phyloP scores from a whole-genome alignment of 2,329 filamentous ascomycete species.

The Atkinsonella hypoxylon region DNA sequence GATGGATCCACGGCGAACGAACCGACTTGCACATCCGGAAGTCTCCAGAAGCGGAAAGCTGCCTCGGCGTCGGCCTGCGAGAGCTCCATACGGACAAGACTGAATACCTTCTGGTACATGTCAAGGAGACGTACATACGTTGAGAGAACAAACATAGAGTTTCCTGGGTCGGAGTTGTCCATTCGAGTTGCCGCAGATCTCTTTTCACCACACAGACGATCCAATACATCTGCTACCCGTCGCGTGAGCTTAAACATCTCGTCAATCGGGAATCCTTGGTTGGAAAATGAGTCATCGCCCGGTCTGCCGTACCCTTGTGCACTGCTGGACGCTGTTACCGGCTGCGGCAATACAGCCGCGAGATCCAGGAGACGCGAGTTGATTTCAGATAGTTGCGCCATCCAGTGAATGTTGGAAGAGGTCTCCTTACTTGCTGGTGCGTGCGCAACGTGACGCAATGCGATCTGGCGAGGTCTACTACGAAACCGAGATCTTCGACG shows the following conservation, averaged over 20 bases:
- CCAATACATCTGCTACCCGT: conserved; percentile 23
- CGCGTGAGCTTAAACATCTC: conserved; percentile 29
- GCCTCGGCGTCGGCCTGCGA: conserved; percentile 15
- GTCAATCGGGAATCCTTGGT: conserved; percentile 25
- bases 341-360: conserved; percentile 20
- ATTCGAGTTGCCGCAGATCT: conserved; percentile 10
- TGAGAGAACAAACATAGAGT: conserved; percentile 26
- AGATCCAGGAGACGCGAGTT: conserved; percentile 26
- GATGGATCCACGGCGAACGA: conserved; percentile 28
- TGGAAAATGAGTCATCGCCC: conserved; percentile 11
- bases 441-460: conserved; percentile 15
- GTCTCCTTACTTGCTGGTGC: conserved; percentile 12
- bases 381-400: conserved; percentile 27
- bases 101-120: conserved; percentile 28
- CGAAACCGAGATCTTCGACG: conserved; percentile 13
- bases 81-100: conserved; percentile 23
- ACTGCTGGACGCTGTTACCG: conserved; percentile 12
- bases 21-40: conserved; percentile 29
- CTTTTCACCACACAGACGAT: conserved; percentile 12
- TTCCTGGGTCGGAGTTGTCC: conserved; percentile 23
- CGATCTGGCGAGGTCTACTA: conserved; percentile 21
- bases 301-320: conserved; percentile 6
- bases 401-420: conserved; percentile 19
- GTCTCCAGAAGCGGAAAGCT: conserved; percentile 25
- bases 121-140: conserved; percentile 28